These are phyloP conservation scores for Fusarium caatingaense DNA, from an alignment of 2,329 filamentous ascomycete genomes.

Conservation along the genomic window DNA sequence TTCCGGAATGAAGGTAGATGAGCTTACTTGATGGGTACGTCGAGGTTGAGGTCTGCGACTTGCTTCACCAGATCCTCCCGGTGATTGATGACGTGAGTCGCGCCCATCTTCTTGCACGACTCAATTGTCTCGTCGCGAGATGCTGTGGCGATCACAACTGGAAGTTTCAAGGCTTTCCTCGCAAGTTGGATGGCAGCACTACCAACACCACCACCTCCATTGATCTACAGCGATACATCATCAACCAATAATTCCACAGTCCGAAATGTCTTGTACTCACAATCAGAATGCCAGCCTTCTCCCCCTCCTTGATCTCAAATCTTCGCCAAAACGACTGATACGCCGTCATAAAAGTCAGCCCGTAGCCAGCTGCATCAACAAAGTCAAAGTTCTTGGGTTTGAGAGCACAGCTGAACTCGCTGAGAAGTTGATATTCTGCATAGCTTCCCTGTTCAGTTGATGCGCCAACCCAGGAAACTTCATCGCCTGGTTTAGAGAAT, in stretches of 20 bases:
- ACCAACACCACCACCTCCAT: background rate
- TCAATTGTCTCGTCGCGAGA: background rate
- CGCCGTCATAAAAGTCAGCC: background rate
- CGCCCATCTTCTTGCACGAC: background rate
- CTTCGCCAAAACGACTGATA: background rate
- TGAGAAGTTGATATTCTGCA: background rate
- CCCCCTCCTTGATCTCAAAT: background rate
- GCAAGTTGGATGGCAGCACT: slow-evolving; percentile 4
- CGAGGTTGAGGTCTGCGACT: background rate
- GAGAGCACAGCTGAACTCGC: background rate
- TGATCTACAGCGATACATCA: too few relatives aligned
- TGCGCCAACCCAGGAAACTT: background rate
- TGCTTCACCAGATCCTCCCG: background rate
- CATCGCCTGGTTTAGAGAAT: slow-evolving; percentile 1
- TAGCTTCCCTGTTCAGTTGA: background rate
- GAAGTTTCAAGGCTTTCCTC: background rate
- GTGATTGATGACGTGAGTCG: background rate
- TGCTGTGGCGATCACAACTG: background rate
- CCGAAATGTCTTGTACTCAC: too few relatives aligned
- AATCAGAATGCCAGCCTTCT: background rate
- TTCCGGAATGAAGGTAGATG: rapidly evolving
- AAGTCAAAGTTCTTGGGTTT: background rate
- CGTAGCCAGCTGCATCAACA: background rate
- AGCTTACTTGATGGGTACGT: background rate
- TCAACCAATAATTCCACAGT: too few relatives aligned